Evolutionary conservation across 2,329 filamentous ascomycete genomes (phyloP).

Genomic region (Clarireedia homoeocarpa): DNA sequence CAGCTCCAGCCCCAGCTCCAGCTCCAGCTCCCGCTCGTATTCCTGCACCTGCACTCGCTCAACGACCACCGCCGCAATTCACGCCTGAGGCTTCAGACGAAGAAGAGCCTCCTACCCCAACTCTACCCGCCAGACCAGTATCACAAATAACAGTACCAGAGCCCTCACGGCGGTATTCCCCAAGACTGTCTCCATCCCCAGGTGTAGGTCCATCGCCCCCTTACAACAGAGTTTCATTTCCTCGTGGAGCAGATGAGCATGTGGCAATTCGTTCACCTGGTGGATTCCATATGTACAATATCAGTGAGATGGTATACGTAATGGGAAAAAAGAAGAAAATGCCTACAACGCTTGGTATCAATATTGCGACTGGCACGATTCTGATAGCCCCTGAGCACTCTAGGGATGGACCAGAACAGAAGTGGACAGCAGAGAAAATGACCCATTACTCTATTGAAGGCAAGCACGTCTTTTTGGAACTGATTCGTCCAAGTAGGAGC

Average conservation of each 20-base stretch:
- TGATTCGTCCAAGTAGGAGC: slow-evolving; percentile 87
- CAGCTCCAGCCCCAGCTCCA: too few species aligned
- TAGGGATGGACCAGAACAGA: slow-evolving; percentile 75
- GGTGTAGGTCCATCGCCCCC: slow-evolving; percentile 41
- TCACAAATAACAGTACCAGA: slow-evolving; percentile 11
- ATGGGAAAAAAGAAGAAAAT: slow-evolving; percentile 98
- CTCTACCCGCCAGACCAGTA: slow-evolving; percentile 54
- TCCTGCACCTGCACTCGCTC: slow-evolving; percentile 15
- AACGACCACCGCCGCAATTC: slow-evolving; percentile 45
- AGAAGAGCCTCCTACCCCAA: slow-evolving; percentile 49
- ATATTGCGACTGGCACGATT: slow-evolving; percentile 78
- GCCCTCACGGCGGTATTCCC: slow-evolving; percentile 18
- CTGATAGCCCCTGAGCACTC: slow-evolving; percentile 83
- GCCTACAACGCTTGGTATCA: slow-evolving; percentile 94
- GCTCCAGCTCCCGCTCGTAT: too few species aligned
- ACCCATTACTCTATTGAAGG: slow-evolving; percentile 97
- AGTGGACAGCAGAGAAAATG: slow-evolving; percentile 92
- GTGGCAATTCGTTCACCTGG: slow-evolving; percentile 52
- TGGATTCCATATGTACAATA: slow-evolving; percentile 90
- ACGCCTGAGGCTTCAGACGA: slow-evolving; percentile 64
- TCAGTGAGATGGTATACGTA: slow-evolving; percentile 89
- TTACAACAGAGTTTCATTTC: slow-evolving; percentile 39
- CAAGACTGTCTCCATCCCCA: slow-evolving; percentile 36
- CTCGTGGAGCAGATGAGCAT: slow-evolving; percentile 37
- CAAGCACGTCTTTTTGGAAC: slow-evolving; percentile 93